Percentiles rank a stretch among this genome's conserved stretches.
Conservation (phyloP, 2,329 filamentous ascomycete genomes). For the Colletotrichum nymphaeae region DNA sequence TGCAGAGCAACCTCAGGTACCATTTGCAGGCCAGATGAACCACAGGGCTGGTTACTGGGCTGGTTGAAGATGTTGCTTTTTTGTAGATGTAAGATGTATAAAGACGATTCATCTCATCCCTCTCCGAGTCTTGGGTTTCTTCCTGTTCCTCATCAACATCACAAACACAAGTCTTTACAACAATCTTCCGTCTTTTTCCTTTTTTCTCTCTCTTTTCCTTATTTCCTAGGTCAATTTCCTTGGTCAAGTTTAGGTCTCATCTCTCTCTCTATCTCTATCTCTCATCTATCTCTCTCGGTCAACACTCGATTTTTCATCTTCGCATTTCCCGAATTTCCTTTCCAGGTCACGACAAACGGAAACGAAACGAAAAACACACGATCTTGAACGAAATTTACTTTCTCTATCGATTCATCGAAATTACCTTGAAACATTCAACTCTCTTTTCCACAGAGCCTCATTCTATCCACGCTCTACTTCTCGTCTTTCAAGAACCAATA, state of each 20-base stretch:
- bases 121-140: neutral
- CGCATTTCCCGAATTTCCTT: neutral
- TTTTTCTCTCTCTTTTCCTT: conserved; percentile 39
- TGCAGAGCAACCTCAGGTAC: neutral
- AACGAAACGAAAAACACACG: neutral
- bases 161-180: conserved; percentile 28
- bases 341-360: neutral
- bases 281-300: conserved; percentile 22
- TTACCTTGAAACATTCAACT: too few species aligned
- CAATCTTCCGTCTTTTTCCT: conserved; percentile 40
- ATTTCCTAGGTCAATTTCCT: conserved; percentile 40
- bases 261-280: conserved; percentile 32
- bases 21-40: neutral
- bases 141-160: conserved; percentile 14
- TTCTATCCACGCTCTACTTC: neutral
- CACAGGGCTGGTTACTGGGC: neutral
- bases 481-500: too few species aligned
- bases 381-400: neutral
- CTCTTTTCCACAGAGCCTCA: neutral
- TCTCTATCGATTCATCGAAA: neutral
- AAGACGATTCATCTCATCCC: conserved; percentile 12
- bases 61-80: neutral
- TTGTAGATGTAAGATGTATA: conserved; percentile 21
- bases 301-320: conserved; percentile 31
- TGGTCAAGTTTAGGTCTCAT: conserved; percentile 38